Evolutionary conservation across 1,284 basidiomycete genomes (phyloP), one percentile per base, ranked within the genome.

Genomic region (Cerioporus squamosus): DNA sequence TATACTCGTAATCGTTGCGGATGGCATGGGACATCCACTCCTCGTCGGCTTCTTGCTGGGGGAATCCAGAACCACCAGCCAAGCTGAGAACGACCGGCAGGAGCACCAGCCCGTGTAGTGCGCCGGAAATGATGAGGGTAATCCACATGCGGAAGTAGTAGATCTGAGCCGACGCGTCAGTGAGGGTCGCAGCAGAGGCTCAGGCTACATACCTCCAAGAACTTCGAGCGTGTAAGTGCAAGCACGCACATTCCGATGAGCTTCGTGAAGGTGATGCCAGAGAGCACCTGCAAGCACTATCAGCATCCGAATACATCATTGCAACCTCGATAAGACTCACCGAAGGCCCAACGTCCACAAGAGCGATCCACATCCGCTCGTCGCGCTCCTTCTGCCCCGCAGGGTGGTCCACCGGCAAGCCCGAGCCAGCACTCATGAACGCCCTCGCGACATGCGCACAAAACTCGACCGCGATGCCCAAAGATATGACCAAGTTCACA

Each of bases 111-210:
- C 95, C 95, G 69, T 97, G 94, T 36, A 95, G 75, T 14, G 93
- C 94, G 10, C 95, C 94, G n/a, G 93, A 91, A 26, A 97, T 74
- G 57, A 98, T 97, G 56, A 98, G 81, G 0, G 91, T 87, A 31
- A 96, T 77, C 95, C 95, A 98, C 95, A 97, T 97, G 50, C 94
- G 86, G 84, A 97, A 97, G 75, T 95, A 97, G 74, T 97, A 97
- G 12, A 93, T 91, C 94, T 95, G 65, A 33, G 8, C 2, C 42
- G 8, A 43, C 23, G 24, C 48, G 23, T 65, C 36, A 46, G 40
- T 33, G 48, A 50, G 51, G 12, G 17, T 36, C 2, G 40, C 5
- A 24, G 52, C 46, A 1, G 31, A n/a, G 29, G 4, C 15, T 10
- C 26, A 12, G n/a, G n/a, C 9, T n/a, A 65, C 79, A 63, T 55